phyloP scores from a whole-genome alignment of 2,329 filamentous ascomycete genomes.

The Phoma sp. region DNA sequence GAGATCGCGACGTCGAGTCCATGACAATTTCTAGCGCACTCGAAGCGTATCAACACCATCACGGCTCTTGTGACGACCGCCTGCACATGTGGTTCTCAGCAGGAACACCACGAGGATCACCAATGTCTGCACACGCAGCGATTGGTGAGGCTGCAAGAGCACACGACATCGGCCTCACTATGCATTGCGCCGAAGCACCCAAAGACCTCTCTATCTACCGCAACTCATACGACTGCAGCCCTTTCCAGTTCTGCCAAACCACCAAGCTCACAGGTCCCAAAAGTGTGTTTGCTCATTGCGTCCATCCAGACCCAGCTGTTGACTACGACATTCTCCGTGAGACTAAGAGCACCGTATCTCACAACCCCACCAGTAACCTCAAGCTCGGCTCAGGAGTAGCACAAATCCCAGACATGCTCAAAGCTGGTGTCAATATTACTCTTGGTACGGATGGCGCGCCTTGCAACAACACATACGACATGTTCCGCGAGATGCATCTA shows the following conservation, averaged over 20 bases:
- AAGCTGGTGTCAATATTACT: conserved; percentile 25
- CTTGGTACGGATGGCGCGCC: conserved; percentile 37
- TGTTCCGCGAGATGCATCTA: conserved; percentile 40
- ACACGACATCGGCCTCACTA: conserved; percentile 55
- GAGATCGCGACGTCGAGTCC: conserved; percentile 47
- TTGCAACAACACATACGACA: conserved; percentile 42
- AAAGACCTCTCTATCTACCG: conserved; percentile 50
- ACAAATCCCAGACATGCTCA: conserved; percentile 28
- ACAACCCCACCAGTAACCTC: conserved; percentile 35
- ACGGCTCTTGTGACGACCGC: conserved; percentile 49
- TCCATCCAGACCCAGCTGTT: conserved; percentile 54
- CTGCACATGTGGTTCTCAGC: conserved; percentile 59
- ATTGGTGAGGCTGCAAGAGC: conserved; percentile 52
- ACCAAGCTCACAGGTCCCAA: conserved; percentile 50
- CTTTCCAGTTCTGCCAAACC: conserved; percentile 35
- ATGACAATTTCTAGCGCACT: conserved; percentile 48
- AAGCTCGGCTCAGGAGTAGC: conserved; percentile 35
- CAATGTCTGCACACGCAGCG: conserved; percentile 48
- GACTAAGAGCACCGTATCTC: conserved; percentile 37
- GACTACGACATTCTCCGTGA: conserved; percentile 52
- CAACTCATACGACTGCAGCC: conserved; percentile 51
- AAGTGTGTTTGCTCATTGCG: conserved; percentile 38
- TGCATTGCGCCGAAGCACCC: conserved; percentile 57
- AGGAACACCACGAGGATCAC: conserved; percentile 56
- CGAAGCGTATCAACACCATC: conserved; percentile 37